phyloP scores from a whole-genome alignment of 441 rosid genomes.

The Populus tomentosa region DNA sequence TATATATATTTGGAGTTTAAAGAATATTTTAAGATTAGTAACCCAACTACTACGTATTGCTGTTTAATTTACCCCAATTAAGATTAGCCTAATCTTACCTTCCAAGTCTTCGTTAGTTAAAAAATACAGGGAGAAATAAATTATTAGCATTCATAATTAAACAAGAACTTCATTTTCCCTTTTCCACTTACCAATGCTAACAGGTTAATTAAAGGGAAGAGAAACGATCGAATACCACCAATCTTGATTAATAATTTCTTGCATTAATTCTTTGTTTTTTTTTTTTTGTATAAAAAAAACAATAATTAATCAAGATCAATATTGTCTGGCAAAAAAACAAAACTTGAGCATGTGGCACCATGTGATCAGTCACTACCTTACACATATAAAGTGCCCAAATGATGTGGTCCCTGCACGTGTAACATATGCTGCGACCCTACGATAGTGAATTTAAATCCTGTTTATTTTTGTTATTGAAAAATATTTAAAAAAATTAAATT shows the following conservation, averaged over 20 bases:
- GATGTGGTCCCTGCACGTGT: neutral
- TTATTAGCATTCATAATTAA: neutral
- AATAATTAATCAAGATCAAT: neutral
- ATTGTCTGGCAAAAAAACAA: neutral
- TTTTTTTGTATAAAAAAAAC: neutral
- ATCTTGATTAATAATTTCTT: neutral
- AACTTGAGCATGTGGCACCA: neutral
- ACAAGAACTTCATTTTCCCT: neutral
- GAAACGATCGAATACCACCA: neutral
- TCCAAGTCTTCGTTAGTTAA: neutral
- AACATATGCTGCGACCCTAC: neutral
- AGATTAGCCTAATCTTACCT: neutral
- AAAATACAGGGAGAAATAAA: neutral
- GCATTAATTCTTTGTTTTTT: neutral
- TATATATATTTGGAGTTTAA: neutral
- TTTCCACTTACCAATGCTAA: neutral
- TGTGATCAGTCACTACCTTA: neutral
- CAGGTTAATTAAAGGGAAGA: neutral
- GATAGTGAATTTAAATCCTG: neutral
- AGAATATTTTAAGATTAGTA: neutral
- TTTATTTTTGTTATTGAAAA: no score
- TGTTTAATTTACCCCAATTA: neutral
- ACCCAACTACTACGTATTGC: neutral
- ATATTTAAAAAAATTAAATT: no score
- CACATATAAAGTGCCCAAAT: neutral